Evolutionary conservation across 2,329 filamentous ascomycete genomes (phyloP).

Genomic region (Aspergillus luchuensis): DNA sequence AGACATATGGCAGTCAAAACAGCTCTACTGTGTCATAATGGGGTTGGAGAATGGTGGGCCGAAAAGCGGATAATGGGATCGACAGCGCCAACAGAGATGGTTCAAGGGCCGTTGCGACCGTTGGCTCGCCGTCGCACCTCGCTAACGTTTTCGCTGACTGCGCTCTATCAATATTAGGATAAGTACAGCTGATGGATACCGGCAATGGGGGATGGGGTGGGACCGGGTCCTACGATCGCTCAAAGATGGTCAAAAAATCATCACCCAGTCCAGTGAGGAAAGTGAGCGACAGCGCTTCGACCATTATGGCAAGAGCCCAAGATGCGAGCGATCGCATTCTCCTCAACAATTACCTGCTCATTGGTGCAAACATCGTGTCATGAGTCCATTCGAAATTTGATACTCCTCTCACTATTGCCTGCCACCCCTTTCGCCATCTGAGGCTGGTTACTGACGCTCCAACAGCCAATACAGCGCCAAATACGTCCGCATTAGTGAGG

Average conservation of each 20-base stretch:
- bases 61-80: conserved; percentile 17
- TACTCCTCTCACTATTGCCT: conserved; percentile 5
- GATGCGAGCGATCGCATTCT: conserved; percentile 32
- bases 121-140: conserved; percentile 13
- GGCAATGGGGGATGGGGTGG: conserved; percentile 14
- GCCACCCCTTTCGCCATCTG: conserved; percentile 1
- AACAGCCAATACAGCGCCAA: neutral
- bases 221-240: conserved; percentile 26
- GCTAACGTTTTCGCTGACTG: conserved; percentile 8
- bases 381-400: conserved; percentile 10
- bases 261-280: conserved; percentile 24
- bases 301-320: conserved; percentile 31
- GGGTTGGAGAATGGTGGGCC: conserved; percentile 17
- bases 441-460: neutral
- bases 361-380: neutral
- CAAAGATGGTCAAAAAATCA: conserved; percentile 33
- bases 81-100: conserved; percentile 18
- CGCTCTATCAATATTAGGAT: conserved; percentile 4
- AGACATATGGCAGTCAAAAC: conserved; percentile 3
- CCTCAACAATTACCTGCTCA: conserved; percentile 3
- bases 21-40: conserved; percentile 10
- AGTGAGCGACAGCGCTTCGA: conserved; percentile 27
- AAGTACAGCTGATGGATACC: neutral
- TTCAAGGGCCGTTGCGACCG: conserved; percentile 21
- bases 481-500: neutral